These are phyloP conservation scores for Lumnitzera littorea DNA, from an alignment of 345 rosid species.

Conservation along the genomic window DNA sequence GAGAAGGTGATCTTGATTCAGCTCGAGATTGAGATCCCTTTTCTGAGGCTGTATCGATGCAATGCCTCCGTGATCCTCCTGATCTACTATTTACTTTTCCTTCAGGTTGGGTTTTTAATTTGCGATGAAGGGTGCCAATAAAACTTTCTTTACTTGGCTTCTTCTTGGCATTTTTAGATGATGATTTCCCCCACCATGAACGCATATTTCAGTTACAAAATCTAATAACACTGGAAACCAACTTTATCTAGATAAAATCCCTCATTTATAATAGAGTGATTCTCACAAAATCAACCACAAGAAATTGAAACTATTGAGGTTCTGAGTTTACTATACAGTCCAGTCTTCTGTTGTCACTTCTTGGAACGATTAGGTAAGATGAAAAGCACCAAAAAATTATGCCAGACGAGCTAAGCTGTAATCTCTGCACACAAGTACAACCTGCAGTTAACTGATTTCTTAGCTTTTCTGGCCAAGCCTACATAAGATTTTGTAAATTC, in stretches of 20 bases:
- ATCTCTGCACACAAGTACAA: too few species aligned
- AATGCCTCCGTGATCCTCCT: slow-evolving; percentile 38
- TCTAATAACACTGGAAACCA: neutral
- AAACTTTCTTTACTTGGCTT: slow-evolving; percentile 69
- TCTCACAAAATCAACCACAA: too few species aligned
- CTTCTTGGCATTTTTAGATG: slow-evolving; percentile 71
- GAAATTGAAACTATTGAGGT: too few species aligned
- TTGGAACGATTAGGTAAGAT: too few species aligned
- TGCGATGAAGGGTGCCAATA: slow-evolving; percentile 53
- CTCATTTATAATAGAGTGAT: neutral
- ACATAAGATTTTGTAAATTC: too few species aligned
- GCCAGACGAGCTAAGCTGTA: too few species aligned
- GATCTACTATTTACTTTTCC: slow-evolving; percentile 37
- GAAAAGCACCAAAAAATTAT: too few species aligned
- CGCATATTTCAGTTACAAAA: slow-evolving; percentile 29
- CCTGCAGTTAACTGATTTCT: too few species aligned
- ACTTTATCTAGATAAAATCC: slow-evolving; percentile 5
- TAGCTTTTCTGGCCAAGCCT: too few species aligned
- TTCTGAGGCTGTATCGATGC: slow-evolving; percentile 46
- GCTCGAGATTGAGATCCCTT: slow-evolving; percentile 59
- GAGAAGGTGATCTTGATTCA: slow-evolving; percentile 69
- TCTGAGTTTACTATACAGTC: too few species aligned
- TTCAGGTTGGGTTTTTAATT: slow-evolving; percentile 49
- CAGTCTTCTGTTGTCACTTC: too few species aligned
- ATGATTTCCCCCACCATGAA: slow-evolving; percentile 71